Conservation (phyloP, 352 stramenopile species). For the Peronosclerospora sorghi region DNA sequence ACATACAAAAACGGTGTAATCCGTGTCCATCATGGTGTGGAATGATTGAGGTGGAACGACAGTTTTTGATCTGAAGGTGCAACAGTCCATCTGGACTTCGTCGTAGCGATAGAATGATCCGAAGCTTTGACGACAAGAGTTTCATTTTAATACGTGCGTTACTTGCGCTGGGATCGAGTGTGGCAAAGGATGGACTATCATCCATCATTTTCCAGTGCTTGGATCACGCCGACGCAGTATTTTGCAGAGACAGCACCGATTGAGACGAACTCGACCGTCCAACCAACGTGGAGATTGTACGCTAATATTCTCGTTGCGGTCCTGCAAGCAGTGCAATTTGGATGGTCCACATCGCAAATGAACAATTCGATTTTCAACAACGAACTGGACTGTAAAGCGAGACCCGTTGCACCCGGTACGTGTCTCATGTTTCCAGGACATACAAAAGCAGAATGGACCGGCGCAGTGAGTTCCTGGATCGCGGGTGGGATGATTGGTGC, state of each 20-base stretch:
- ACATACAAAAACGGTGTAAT: too few species aligned
- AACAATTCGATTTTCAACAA: conserved; percentile 30
- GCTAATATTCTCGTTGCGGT: conserved; percentile 35
- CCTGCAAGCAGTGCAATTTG: conserved; percentile 29
- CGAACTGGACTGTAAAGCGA: conserved; percentile 29
- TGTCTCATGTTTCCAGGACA: conserved; percentile 24
- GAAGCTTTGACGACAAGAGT: background rate
- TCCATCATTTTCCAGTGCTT: conserved; percentile 8
- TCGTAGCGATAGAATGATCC: conserved; percentile 1
- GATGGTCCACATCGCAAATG: conserved; percentile 47
- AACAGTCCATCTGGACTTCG: too few species aligned
- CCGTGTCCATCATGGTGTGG: too few species aligned
- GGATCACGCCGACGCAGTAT: conserved; percentile 8
- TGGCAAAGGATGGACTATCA: conserved; percentile 17
- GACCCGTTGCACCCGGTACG: conserved; percentile 21
- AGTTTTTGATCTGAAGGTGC: too few species aligned
- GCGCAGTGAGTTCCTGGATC: conserved; percentile 49
- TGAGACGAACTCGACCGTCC: conserved; percentile 6
- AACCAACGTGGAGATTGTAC: conserved; percentile 29
- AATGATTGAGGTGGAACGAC: too few species aligned
- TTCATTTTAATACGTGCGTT: conserved; percentile 13
- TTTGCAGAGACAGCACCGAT: conserved; percentile 1
- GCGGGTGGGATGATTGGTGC: conserved; percentile 41
- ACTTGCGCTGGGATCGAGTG: background rate
- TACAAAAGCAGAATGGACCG: conserved; percentile 35